phyloP scores from a whole-genome alignment of 768 basidiomycete species.

The Pleurotus tuoliensis region DNA sequence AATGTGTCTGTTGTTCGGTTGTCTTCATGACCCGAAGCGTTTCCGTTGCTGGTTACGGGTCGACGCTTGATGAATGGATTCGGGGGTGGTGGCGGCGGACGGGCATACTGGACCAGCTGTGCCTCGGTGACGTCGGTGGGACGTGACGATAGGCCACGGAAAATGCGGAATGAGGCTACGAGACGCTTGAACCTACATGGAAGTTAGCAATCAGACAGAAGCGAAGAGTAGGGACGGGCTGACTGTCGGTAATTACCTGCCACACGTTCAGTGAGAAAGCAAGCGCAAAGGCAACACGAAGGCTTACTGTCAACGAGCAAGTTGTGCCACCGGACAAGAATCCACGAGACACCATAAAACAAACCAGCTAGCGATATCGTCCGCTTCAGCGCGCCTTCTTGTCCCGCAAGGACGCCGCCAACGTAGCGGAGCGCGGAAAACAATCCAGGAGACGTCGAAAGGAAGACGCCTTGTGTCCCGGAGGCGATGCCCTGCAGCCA shows the following conservation, averaged over 20 bases:
- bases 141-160: conserved; percentile 28
- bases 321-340: conserved; percentile 44
- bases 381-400: conserved; percentile 14
- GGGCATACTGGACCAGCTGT: conserved; percentile 30
- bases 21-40: neutral
- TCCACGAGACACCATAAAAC: conserved; percentile 25
- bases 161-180: conserved; percentile 33
- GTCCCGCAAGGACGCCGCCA: conserved; percentile 6
- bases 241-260: conserved; percentile 33
- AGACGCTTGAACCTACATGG: conserved; percentile 27
- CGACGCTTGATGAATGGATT: conserved; percentile 36
- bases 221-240: neutral
- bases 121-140: conserved; percentile 14
- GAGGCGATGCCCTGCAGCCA: conserved; percentile 7
- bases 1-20: neutral
- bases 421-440: neutral
- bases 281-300: neutral
- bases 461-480: neutral
- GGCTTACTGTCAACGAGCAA: conserved; percentile 32
- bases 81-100: conserved; percentile 34
- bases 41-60: neutral
- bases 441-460: neutral
- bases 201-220: neutral
- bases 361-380: neutral
- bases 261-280: neutral